Conservation (phyloP, 768 basidiomycete genomes). For the Leccinum obscurum region DNA sequence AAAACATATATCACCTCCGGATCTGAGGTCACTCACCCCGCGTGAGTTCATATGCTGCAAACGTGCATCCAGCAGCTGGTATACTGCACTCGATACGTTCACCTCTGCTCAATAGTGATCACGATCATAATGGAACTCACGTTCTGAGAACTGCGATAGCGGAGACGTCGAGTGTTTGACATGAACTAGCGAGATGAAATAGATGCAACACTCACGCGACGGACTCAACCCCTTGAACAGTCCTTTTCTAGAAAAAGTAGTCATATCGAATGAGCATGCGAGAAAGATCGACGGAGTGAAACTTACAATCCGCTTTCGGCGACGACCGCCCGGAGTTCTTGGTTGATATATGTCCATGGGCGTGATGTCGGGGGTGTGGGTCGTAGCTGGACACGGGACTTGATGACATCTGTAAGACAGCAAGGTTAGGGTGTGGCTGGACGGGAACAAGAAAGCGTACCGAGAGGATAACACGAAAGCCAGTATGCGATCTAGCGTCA, state of each 20-base stretch:
- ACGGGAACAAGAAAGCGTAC: constrained; percentile 33
- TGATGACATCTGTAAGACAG: constrained; percentile 71
- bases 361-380: constrained; percentile 69
- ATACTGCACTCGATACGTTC: constrained; percentile 49
- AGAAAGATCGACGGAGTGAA: neutral
- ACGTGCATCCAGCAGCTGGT: constrained; percentile 89
- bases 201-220: constrained; percentile 51
- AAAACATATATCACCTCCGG: neutral
- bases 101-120: neutral
- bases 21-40: constrained; percentile 47
- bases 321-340: constrained; percentile 67
- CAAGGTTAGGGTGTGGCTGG: neutral
- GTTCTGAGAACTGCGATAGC: constrained; percentile 57
- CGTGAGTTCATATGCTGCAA: constrained; percentile 85
- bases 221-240: constrained; percentile 76
- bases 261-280: neutral
- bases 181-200: neutral
- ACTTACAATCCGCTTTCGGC: constrained; percentile 74
- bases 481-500: constrained; percentile 51
- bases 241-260: constrained; percentile 40
- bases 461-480: constrained; percentile 90
- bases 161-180: neutral
- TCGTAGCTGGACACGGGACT: constrained; percentile 86
- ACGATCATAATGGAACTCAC: constrained; percentile 27
- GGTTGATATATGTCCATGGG: constrained; percentile 72